phyloP scores from a whole-genome alignment of 1,284 basidiomycete species.

The Rhodotorula sp. region DNA sequence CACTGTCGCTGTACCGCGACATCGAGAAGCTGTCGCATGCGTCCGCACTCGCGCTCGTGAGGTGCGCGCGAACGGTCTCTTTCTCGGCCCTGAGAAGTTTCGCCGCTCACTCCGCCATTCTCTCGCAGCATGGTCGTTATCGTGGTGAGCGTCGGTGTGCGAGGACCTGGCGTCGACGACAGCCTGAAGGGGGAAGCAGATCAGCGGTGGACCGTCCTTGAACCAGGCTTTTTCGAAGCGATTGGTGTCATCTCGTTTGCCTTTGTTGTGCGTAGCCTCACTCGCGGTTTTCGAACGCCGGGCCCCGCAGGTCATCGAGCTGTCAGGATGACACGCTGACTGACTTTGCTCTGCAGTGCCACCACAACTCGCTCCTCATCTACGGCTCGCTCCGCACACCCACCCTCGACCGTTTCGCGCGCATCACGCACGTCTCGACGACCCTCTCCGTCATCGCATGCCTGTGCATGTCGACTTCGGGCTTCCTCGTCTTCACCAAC shows the following conservation, averaged over 20 bases:
- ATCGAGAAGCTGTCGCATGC: conserved; percentile 96
- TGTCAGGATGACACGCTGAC: not conserved
- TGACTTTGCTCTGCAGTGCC: conserved; percentile 20
- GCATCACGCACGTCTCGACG: conserved; percentile 90
- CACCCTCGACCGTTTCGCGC: conserved; percentile 89
- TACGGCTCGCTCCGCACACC: conserved; percentile 91
- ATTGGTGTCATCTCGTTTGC: conserved; percentile 87
- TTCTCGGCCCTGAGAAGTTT: too few species aligned
- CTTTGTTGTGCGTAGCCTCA: conserved; percentile 55
- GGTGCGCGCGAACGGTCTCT: conserved; percentile 46
- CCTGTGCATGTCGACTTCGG: conserved; percentile 81
- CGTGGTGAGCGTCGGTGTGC: conserved; percentile 79
- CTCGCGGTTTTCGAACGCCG: not conserved
- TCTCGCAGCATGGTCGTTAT: conserved; percentile 92
- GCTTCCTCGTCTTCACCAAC: conserved; percentile 89
- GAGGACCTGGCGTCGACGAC: conserved; percentile 76
- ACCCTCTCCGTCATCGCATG: conserved; percentile 77
- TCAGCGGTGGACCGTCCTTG: conserved; percentile 69
- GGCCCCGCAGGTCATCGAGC: too few species aligned
- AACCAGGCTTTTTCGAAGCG: conserved; percentile 67
- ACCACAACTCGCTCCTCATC: conserved; percentile 64
- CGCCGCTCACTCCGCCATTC: too few species aligned
- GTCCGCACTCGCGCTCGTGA: conserved; percentile 64
- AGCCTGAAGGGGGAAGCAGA: conserved; percentile 69
- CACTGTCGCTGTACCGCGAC: conserved; percentile 91